These are phyloP conservation scores for Leccinum subgranulosum DNA, from an alignment of 768 basidiomycete genomes.

Conservation along the genomic window DNA sequence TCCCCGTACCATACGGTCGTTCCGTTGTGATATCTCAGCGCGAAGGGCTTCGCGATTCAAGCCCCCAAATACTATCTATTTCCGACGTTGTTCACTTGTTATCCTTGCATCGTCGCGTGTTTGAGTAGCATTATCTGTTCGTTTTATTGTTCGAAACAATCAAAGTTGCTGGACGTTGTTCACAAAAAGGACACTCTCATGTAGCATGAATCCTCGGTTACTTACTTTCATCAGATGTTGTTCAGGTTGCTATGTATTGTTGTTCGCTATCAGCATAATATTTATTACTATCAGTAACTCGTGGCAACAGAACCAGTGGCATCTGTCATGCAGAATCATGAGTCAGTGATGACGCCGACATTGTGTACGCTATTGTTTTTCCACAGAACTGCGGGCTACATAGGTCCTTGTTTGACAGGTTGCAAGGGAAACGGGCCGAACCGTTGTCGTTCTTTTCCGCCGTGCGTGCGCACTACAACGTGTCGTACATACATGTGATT, in stretches of 20 bases:
- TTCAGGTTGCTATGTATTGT: background rate
- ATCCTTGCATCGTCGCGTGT: no score
- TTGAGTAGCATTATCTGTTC: background rate
- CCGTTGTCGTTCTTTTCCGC: background rate
- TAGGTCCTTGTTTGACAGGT: no score
- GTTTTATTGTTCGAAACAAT: background rate
- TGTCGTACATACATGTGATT: no score
- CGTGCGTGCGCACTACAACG: no score
- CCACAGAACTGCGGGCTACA: constrained; percentile 9
- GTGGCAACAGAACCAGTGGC: background rate
- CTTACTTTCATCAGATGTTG: background rate
- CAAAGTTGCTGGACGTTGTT: background rate
- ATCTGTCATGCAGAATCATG: background rate
- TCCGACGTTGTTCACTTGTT: background rate
- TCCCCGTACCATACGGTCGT: constrained; percentile 19
- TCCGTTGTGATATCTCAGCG: constrained; percentile 27
- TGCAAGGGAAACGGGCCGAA: background rate
- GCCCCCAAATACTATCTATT: constrained; percentile 37
- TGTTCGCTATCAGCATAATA: background rate
- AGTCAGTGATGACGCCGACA: no score
- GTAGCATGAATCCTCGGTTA: background rate
- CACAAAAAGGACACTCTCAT: background rate
- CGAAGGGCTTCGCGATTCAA: constrained; percentile 52
- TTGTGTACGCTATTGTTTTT: background rate
- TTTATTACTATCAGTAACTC: background rate